Evolutionary conservation across 495 filamentous ascomycete species (phyloP).

Genomic region (Neurospora sp.): DNA sequence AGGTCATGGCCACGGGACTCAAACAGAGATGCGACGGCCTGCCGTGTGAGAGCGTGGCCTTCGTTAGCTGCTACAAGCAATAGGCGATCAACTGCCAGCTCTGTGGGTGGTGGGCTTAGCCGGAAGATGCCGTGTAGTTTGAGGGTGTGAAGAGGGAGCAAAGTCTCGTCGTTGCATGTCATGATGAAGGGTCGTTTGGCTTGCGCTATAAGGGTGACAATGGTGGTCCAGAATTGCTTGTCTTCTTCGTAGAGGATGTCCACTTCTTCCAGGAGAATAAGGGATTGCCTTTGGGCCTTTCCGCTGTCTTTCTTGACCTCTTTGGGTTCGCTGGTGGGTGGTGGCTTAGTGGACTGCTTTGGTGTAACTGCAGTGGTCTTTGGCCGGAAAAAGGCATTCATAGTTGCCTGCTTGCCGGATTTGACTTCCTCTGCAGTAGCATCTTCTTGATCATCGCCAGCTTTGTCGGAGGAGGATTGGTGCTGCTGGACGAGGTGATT

Average conservation of each 20-base stretch:
- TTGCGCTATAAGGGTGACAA: constrained; percentile 63
- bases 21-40: constrained; percentile 61
- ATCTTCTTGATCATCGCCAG: constrained; percentile 24
- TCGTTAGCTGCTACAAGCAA: constrained; percentile 80
- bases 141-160: constrained; percentile 60
- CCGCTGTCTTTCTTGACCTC: constrained; percentile 32
- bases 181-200: constrained; percentile 89
- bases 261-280: constrained; percentile 91
- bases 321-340: constrained; percentile 4
- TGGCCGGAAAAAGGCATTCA: constrained; percentile 72
- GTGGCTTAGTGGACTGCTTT: constrained; percentile 14
- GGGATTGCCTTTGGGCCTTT: constrained; percentile 75
- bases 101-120: constrained; percentile 55
- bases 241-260: constrained; percentile 93
- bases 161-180: constrained; percentile 82
- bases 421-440: constrained; percentile 48
- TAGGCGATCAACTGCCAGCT: constrained; percentile 68
- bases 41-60: constrained; percentile 67
- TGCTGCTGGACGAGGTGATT: constrained; percentile 70
- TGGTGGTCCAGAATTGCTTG: constrained; percentile 83
- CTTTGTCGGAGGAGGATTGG: constrained; percentile 13
- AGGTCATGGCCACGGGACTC: constrained; percentile 57
- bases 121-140: constrained; percentile 78
- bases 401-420: constrained; percentile 60
- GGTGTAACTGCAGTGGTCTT: constrained; percentile 16